A percentile compares a stretch with the other conserved stretches of the same genome.
Evolutionary conservation across 2,329 filamentous ascomycete species (phyloP).

Genomic region (Pestalotiopsis fici): DNA sequence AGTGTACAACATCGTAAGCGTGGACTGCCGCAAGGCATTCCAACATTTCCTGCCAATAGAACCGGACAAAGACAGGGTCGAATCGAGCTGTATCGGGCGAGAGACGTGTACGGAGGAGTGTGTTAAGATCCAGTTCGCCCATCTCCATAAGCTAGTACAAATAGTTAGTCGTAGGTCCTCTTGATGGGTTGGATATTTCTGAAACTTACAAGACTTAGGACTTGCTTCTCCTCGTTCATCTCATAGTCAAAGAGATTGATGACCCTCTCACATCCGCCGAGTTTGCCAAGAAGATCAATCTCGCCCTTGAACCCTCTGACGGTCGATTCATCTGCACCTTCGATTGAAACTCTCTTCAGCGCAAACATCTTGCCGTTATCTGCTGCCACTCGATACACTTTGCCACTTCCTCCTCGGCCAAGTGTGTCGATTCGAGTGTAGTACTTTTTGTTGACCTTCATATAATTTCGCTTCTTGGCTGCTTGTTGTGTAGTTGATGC

Average conservation of each 20-base stretch:
- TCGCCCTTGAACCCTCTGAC: constrained; percentile 91
- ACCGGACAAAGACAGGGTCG: constrained; percentile 90
- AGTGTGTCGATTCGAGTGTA: constrained; percentile 91
- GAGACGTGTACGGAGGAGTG: constrained; percentile 73
- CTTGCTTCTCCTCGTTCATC: constrained; percentile 87
- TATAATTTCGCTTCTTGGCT: constrained; percentile 76
- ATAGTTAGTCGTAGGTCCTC: neutral
- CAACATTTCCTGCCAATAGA: constrained; percentile 99
- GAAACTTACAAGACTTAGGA: constrained; percentile 74
- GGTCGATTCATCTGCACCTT: constrained; percentile 82
- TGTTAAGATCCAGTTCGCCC: constrained; percentile 90
- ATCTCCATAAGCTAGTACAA: constrained; percentile 83
- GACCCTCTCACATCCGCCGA: constrained; percentile 84
- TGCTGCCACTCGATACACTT: constrained; percentile 94
- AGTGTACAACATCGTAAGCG: constrained; percentile 89
- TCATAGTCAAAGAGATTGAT: constrained; percentile 91
- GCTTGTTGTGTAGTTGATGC: constrained; percentile 73
- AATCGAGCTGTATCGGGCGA: constrained; percentile 74
- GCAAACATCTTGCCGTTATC: constrained; percentile 97
- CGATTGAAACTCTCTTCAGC: constrained; percentile 87
- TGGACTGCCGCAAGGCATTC: constrained; percentile 92
- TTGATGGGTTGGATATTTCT: neutral
- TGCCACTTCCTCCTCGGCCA: constrained; percentile 88
- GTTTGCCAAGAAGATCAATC: constrained; percentile 83
- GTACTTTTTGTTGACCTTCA: constrained; percentile 86